Evolutionary conservation across 2,329 filamentous ascomycete genomes (phyloP), one percentile per base, ranked within the genome.

Genomic region (Coniochaeta ligniaria): DNA sequence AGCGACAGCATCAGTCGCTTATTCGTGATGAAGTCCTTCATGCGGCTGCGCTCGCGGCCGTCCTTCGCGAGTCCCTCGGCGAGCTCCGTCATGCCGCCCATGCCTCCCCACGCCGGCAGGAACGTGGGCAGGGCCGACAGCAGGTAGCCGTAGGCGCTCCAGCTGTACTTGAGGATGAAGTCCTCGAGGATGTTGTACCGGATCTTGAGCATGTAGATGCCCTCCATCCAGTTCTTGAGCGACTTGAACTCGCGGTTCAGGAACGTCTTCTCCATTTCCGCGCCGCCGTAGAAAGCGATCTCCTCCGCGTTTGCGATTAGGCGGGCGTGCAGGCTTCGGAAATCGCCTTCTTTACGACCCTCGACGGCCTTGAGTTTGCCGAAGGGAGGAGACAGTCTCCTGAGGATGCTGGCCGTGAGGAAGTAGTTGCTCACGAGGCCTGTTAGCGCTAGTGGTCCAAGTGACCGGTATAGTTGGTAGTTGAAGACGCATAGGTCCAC

Each of bases 11-110:
- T 98, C 43, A 99, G 87, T 5, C 95, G 87, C 75, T 99, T 98
- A 78, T 99, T 99, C 14, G 95, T 99, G 75, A 99, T 97, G 75
- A 99, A 99, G 36, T 96, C 92, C 77, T 96, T 95, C 91, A 98
- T 99, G 45, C 96, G 91, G 60, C 88, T 87, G 55, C 90, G 85
- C 73, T 96, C 91, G 31, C 89, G 84, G 31, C 84, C 82, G 31
- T 80, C 80, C 63, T 78, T 82, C 20, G 77, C 77, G 26, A 73
- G 71, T 47, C 69, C 70, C 28, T 81, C 81, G 1, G 81, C 75
- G 67, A 90, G 79, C 74, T 96, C 91, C 59, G 87, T 77, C 17
- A 83, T 82, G 43, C 90, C 91, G 54, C 89, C 91, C 36, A 94
- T 75, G 33, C 95, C 94, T 60, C 92, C 93, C 92, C 95, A 96